A percentile compares a stretch with the other conserved stretches of the same genome.
Evolutionary conservation across 176 grass and related monocot genomes (phyloP).

Genomic region (Poa annua): DNA sequence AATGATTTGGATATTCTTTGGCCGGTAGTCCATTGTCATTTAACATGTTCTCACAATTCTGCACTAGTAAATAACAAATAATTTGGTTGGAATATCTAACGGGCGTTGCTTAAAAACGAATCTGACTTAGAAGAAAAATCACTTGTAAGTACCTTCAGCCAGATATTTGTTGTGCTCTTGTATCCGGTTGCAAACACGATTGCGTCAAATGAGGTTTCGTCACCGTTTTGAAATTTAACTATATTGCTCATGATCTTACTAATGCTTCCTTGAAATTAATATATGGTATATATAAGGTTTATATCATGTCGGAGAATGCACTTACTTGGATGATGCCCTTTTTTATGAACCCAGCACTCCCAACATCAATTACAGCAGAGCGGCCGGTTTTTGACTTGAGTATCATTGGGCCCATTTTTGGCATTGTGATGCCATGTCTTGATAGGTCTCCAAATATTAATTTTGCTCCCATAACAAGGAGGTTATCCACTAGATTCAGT

Average conservation of each 20-base stretch:
- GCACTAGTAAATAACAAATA: not conserved
- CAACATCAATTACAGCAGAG: constrained; percentile 48
- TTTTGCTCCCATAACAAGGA: constrained; percentile 28
- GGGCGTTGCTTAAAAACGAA: not conserved
- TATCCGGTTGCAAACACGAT: constrained; percentile 64
- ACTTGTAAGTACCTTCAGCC: constrained; percentile 47
- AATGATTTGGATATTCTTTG: not conserved
- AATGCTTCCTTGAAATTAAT: not conserved
- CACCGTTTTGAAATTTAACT: constrained; percentile 26
- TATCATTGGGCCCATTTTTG: constrained; percentile 34
- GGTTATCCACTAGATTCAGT: constrained; percentile 9
- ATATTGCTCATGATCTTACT: constrained; percentile 24
- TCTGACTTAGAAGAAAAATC: not conserved
- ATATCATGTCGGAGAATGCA: not conserved
- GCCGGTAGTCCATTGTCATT: not conserved
- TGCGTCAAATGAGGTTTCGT: constrained; percentile 8
- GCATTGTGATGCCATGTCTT: constrained; percentile 49
- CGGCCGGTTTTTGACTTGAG: constrained; percentile 33
- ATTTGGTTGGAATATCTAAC: not conserved
- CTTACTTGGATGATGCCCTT: constrained; percentile 45
- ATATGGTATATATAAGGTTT: not conserved
- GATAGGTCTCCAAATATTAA: constrained; percentile 52
- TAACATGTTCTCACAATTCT: not conserved
- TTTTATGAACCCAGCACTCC: constrained; percentile 44
- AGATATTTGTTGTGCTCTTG: constrained; percentile 37